A percentile compares a stretch with the other conserved stretches of the same genome.
Conservation (phyloP, 2,329 filamentous ascomycete species). For the Diaporthe sp. region DNA sequence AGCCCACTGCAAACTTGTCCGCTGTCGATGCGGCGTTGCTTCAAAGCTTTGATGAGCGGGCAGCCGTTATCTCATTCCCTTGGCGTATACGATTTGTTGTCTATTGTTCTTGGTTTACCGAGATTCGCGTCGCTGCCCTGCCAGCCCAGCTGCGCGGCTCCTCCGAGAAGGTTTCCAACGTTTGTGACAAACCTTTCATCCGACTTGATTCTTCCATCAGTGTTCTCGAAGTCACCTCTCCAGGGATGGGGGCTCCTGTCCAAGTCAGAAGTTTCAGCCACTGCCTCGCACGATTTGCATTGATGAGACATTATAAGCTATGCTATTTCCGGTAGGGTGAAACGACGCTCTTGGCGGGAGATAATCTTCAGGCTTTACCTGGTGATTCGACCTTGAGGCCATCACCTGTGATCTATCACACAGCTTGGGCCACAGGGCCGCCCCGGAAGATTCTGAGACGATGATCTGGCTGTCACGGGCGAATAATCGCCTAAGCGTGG, state of each 20-base stretch:
- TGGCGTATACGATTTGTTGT: constrained; percentile 20
- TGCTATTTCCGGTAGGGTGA: constrained; percentile 34
- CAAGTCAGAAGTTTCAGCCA: constrained; percentile 38
- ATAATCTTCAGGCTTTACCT: constrained; percentile 9
- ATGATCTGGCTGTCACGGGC: constrained; percentile 28
- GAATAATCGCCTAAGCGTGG: constrained; percentile 25
- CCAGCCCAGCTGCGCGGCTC: constrained; percentile 13
- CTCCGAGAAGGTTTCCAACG: constrained; percentile 17
- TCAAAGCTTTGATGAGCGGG: not conserved
- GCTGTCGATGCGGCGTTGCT: not conserved
- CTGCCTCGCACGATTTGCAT: constrained; percentile 32
- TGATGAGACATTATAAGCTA: constrained; percentile 36
- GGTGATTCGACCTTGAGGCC: not conserved
- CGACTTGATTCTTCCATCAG: constrained; percentile 1
- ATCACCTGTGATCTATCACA: constrained; percentile 18
- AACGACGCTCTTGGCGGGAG: constrained; percentile 33
- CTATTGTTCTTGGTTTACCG: not conserved
- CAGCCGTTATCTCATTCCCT: constrained; percentile 1
- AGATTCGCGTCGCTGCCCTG: not conserved
- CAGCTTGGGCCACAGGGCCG: constrained; percentile 20
- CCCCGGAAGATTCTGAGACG: constrained; percentile 20
- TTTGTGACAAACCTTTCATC: constrained; percentile 11
- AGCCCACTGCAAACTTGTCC: not conserved
- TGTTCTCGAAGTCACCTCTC: constrained; percentile 35
- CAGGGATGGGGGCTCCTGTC: not conserved